Evolutionary conservation across 2,329 filamentous ascomycete genomes (phyloP).

Genomic region (Elsinoe batatas): DNA sequence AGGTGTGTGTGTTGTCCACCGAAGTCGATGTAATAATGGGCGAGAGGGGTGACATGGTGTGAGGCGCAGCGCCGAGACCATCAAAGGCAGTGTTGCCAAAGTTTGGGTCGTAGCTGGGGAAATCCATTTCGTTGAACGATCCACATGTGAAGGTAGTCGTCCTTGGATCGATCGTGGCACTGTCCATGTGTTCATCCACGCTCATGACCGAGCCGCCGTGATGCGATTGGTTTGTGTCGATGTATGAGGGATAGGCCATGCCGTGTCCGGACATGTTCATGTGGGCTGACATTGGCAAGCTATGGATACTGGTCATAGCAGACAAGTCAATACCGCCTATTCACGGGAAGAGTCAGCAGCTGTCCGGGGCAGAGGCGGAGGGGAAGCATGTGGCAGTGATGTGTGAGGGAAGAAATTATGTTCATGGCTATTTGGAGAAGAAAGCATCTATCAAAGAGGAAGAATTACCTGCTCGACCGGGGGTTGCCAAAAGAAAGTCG

Average conservation of each 20-base stretch:
- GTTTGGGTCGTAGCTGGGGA: not conserved
- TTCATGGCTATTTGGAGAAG: not conserved
- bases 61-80: not conserved
- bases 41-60: constrained; percentile 7
- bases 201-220: constrained; percentile 5
- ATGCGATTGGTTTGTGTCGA: not conserved
- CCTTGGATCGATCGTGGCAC: constrained; percentile 2
- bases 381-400: not conserved
- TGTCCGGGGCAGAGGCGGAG: not conserved
- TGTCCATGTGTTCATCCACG: constrained; percentile 8
- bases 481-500: not conserved
- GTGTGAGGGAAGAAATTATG: not conserved
- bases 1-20: not conserved
- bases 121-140: not conserved
- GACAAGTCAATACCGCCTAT: not conserved
- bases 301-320: constrained; percentile 6
- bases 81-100: not conserved
- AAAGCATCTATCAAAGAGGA: not conserved
- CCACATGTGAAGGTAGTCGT: not conserved
- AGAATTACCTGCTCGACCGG: not conserved
- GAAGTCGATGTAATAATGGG: constrained; percentile 3
- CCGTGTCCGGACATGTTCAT: constrained; percentile 5
- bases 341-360: not conserved
- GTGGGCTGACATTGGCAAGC: constrained; percentile 1
- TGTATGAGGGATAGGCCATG: not conserved